These are phyloP conservation scores for Pyracantha coccinea DNA, from an alignment of 331 rosid genomes.

Conservation along the genomic window DNA sequence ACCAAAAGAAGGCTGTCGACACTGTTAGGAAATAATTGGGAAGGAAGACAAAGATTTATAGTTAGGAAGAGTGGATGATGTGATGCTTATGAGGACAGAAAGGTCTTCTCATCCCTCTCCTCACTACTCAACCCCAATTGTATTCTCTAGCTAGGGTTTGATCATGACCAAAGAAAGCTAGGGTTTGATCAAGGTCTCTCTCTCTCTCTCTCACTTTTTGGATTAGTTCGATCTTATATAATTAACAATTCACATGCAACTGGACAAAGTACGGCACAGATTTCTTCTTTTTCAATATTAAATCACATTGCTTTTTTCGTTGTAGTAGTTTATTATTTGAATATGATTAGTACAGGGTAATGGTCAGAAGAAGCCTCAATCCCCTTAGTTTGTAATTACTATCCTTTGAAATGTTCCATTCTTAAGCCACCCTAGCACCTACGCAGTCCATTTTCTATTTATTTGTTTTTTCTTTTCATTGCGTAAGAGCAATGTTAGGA, in stretches of 20 bases:
- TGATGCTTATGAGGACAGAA: constrained; percentile 54
- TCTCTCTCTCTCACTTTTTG: constrained; percentile 46
- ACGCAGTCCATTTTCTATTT: not conserved
- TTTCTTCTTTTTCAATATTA: constrained; percentile 24
- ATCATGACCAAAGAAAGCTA: not conserved
- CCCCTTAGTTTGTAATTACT: constrained; percentile 60
- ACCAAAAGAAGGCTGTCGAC: constrained; percentile 17
- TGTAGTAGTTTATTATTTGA: constrained; percentile 40
- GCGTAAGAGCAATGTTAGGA: too few relatives aligned
- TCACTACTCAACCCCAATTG: constrained; percentile 24
- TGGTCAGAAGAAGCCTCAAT: constrained; percentile 48
- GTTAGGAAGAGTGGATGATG: constrained; percentile 50
- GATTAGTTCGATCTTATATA: constrained; percentile 58
- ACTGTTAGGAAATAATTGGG: constrained; percentile 40
- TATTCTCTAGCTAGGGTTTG: constrained; percentile 42
- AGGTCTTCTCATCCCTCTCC: constrained; percentile 42
- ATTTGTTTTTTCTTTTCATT: too few relatives aligned
- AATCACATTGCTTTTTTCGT: constrained; percentile 28
- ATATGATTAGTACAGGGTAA: constrained; percentile 14
- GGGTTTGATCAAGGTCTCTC: constrained; percentile 38
- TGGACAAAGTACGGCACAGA: constrained; percentile 46
- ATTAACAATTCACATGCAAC: constrained; percentile 47
- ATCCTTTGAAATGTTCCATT: constrained; percentile 58
- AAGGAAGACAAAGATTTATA: constrained; percentile 59
- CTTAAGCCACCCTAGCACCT: constrained; percentile 20